These are phyloP conservation scores for Coniferiporia sulphurascens DNA, from an alignment of 1,284 basidiomycete genomes.

Conservation along the genomic window DNA sequence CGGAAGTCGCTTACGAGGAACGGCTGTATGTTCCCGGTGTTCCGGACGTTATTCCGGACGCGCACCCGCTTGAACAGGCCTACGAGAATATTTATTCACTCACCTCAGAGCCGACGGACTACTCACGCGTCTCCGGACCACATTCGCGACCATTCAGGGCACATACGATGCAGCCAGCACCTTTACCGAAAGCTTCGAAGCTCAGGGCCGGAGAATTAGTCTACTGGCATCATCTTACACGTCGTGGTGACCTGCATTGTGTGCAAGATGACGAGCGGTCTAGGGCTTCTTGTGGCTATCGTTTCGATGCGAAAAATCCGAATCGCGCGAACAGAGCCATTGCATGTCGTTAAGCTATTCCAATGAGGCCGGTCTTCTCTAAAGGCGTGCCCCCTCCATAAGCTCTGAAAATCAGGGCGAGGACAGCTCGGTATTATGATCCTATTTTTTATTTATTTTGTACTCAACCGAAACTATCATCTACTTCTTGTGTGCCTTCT, in stretches of 20 bases:
- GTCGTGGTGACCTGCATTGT: conserved; percentile 69
- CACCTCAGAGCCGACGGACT: background rate
- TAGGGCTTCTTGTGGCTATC: conserved; percentile 7
- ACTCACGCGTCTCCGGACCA: conserved; percentile 9
- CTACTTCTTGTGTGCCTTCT: no score
- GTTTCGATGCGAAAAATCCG: background rate
- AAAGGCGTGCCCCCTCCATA: background rate
- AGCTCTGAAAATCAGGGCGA: no score
- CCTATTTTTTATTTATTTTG: no score
- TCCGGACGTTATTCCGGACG: conserved; percentile 57
- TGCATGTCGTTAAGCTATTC: background rate
- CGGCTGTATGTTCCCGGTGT: conserved; percentile 68
- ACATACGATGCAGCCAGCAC: conserved; percentile 7
- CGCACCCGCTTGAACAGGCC: conserved; percentile 21
- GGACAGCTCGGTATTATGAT: no score
- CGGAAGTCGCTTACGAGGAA: conserved; percentile 66
- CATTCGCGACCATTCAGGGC: background rate
- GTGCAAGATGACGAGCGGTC: conserved; percentile 53
- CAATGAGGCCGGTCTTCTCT: background rate
- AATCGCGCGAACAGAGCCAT: background rate
- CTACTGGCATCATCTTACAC: conserved; percentile 75
- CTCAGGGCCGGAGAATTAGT: conserved; percentile 63
- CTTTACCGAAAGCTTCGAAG: conserved; percentile 21
- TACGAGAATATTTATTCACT: background rate
- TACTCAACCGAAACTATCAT: no score